Evolutionary conservation across 2,329 filamentous ascomycete species (phyloP).

Genomic region (Monilinia laxa): DNA sequence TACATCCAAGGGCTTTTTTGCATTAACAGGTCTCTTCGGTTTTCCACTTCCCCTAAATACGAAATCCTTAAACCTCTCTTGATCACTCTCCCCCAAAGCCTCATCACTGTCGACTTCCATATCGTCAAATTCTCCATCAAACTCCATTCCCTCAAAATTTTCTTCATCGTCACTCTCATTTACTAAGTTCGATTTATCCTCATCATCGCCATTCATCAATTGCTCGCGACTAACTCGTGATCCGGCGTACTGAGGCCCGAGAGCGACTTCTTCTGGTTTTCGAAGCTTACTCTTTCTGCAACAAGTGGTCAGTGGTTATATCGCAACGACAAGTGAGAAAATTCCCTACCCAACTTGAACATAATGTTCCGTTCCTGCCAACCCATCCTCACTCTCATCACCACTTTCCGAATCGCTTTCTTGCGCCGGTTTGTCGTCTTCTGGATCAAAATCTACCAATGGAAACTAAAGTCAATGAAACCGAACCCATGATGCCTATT

Average conservation of each 20-base stretch:
- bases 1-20: conserved; percentile 28
- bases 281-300: conserved; percentile 77
- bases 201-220: conserved; percentile 56
- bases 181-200: conserved; percentile 42
- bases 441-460: conserved; percentile 43
- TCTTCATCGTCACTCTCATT: conserved; percentile 33
- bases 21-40: conserved; percentile 38
- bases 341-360: conserved; percentile 63
- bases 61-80: conserved; percentile 76
- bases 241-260: conserved; percentile 81
- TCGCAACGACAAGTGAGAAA: conserved; percentile 2
- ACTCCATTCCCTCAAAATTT: conserved; percentile 53
- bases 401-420: conserved; percentile 44
- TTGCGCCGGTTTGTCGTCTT: conserved; percentile 37
- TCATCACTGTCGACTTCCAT: conserved; percentile 62
- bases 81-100: conserved; percentile 81
- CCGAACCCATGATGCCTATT: neutral
- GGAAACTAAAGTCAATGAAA: conserved; percentile 25
- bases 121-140: conserved; percentile 55
- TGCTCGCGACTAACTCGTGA: conserved; percentile 70
- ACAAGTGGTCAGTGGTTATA: conserved; percentile 23
- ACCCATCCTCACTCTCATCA: conserved; percentile 51
- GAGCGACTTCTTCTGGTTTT: conserved; percentile 63
- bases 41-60: conserved; percentile 60
- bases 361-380: conserved; percentile 82